phyloP scores from a whole-genome alignment of 768 basidiomycete species.

The Mycena vitilis region DNA sequence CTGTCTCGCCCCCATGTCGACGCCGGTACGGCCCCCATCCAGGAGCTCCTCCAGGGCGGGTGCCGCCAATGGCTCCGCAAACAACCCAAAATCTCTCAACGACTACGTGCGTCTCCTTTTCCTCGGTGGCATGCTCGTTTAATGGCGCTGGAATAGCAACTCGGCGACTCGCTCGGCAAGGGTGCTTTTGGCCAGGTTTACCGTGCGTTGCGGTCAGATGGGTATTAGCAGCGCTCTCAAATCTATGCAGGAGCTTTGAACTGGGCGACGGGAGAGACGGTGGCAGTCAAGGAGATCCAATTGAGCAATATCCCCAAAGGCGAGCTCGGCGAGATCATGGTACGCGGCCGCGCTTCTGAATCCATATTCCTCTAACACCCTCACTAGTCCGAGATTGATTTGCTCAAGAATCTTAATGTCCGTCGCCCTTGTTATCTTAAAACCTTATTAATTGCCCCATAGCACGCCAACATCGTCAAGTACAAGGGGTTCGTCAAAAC shows the following conservation, averaged over 20 bases:
- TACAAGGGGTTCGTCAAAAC: slow-evolving; percentile 99
- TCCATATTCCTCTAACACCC: slow-evolving; percentile 29
- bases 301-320: slow-evolving; percentile 92
- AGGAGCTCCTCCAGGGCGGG: slow-evolving; percentile 31
- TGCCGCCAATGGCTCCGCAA: slow-evolving; percentile 49
- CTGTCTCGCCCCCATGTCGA: slow-evolving; percentile 45
- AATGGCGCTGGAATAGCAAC: slow-evolving; percentile 69
- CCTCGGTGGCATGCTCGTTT: slow-evolving; percentile 12
- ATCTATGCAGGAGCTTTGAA: slow-evolving; percentile 78
- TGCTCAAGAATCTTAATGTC: slow-evolving; percentile 97
- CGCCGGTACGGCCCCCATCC: slow-evolving; percentile 31
- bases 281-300: slow-evolving; percentile 98
- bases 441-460: slow-evolving; percentile 27
- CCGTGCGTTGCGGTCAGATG: slow-evolving; percentile 65
- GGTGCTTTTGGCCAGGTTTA: slow-evolving; percentile 98
- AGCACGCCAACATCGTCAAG: slow-evolving; percentile 99
- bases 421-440: slow-evolving; percentile 39
- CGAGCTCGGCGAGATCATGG: slow-evolving; percentile 98
- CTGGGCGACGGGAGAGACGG: slow-evolving; percentile 97
- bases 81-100: slow-evolving; percentile 67
- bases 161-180: slow-evolving; percentile 95
- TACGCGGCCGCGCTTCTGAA: slow-evolving; percentile 47
- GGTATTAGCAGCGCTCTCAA: neutral
- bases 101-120: slow-evolving; percentile 64
- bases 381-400: slow-evolving; percentile 91